These are phyloP conservation scores for Polygonum maritimum DNA, from an alignment of 148 eudicot species.

Conservation along the genomic window DNA sequence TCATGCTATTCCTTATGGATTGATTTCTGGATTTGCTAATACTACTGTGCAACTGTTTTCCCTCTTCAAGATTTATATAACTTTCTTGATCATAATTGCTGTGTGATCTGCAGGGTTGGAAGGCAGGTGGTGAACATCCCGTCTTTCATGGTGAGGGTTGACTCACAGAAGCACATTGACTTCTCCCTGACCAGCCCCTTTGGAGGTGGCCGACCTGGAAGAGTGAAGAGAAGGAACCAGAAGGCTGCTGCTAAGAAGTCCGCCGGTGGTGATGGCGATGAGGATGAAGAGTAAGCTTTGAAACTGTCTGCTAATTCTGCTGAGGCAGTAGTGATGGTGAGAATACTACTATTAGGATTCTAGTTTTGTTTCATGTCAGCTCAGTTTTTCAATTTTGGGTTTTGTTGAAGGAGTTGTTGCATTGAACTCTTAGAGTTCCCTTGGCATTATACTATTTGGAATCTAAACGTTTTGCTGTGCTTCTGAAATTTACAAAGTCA, in stretches of 20 bases:
- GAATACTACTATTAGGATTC: too few relatives aligned
- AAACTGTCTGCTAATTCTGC: too few relatives aligned
- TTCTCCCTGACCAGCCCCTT: conserved; percentile 34
- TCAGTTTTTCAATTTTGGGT: too few relatives aligned
- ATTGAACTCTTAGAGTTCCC: not conserved
- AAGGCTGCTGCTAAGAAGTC: conserved; percentile 38
- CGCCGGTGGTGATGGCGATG: conserved; percentile 29
- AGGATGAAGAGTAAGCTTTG: conserved; percentile 26
- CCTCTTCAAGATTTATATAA: too few relatives aligned
- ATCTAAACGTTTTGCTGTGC: not conserved
- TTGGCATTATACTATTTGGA: not conserved
- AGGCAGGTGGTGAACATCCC: conserved; percentile 37
- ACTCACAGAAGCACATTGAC: conserved; percentile 28
- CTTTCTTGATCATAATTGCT: too few relatives aligned
- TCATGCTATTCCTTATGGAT: too few relatives aligned
- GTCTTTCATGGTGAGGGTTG: conserved; percentile 35
- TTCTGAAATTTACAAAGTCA: too few relatives aligned
- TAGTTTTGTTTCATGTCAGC: too few relatives aligned
- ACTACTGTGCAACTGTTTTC: too few relatives aligned
- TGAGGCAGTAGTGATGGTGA: too few relatives aligned
- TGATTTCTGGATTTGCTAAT: too few relatives aligned
- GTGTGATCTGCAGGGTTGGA: conserved; percentile 8
- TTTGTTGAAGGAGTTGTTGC: too few relatives aligned
- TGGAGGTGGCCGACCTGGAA: conserved; percentile 38
- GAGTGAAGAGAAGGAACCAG: conserved; percentile 41